These are phyloP conservation scores for Psilocybe cubensis DNA, from an alignment of 768 basidiomycete species.

Conservation along the genomic window DNA sequence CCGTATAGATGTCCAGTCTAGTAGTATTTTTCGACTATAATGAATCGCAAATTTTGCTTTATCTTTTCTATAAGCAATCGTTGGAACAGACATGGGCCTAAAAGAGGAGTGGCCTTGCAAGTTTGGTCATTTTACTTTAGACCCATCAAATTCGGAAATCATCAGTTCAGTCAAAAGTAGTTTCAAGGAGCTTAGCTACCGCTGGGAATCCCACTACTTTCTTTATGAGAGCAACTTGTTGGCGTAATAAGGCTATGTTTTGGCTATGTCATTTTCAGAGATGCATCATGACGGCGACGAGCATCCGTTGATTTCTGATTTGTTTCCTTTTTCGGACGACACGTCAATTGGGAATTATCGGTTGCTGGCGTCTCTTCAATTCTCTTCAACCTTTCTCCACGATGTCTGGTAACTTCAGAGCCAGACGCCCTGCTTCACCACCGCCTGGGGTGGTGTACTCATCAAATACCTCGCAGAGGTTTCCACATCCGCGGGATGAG, in stretches of 20 bases:
- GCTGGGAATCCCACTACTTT: too few relatives aligned
- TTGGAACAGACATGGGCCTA: too few relatives aligned
- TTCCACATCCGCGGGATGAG: conserved; percentile 67
- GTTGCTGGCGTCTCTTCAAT: conserved; percentile 1
- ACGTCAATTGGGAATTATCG: conserved; percentile 19
- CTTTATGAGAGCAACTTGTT: too few relatives aligned
- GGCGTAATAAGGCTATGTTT: too few relatives aligned
- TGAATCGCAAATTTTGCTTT: background rate
- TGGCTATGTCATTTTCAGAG: background rate
- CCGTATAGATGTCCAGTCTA: conserved; percentile 35
- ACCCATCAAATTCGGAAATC: too few relatives aligned
- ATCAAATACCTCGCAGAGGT: conserved; percentile 50
- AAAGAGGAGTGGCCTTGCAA: too few relatives aligned
- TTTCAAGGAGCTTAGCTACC: too few relatives aligned
- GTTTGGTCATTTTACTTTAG: too few relatives aligned
- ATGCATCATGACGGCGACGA: background rate
- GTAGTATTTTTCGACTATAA: background rate
- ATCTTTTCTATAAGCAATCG: too few relatives aligned
- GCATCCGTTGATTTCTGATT: background rate
- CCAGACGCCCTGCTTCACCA: conserved; percentile 71
- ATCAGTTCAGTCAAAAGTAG: too few relatives aligned
- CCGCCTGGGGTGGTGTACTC: conserved; percentile 45
- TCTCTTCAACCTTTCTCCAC: background rate
- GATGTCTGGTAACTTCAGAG: conserved; percentile 63
- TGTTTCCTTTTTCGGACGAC: conserved; percentile 22